phyloP scores from a whole-genome alignment of 768 basidiomycete species.

The Xerocomellus chrysenteron region DNA sequence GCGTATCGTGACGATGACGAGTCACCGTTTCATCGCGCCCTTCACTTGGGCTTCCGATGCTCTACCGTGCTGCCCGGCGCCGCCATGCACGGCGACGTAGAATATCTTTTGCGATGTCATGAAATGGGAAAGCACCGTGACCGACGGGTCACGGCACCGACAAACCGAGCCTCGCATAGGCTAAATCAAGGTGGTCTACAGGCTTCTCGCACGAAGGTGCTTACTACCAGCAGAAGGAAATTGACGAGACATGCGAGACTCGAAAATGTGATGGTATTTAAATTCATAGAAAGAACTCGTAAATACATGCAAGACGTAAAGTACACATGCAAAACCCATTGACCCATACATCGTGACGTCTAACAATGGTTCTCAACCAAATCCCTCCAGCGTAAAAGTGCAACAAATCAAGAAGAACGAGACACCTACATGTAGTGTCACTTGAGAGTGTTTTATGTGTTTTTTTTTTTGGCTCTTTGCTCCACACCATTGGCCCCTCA shows the following conservation, averaged over 20 bases:
- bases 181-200: too few species aligned
- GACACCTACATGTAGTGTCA: slow-evolving; percentile 7
- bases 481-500: neutral
- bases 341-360: neutral
- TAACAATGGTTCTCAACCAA: neutral
- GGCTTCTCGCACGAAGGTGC: too few species aligned
- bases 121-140: neutral
- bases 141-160: neutral
- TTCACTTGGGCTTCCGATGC: slow-evolving; percentile 53
- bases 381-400: slow-evolving; percentile 5
- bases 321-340: slow-evolving; percentile 12
- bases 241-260: slow-evolving; percentile 1
- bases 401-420: slow-evolving; percentile 7
- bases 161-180: neutral
- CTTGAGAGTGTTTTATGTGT: neutral
- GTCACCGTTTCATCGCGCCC: slow-evolving; percentile 54
- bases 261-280: slow-evolving; percentile 20
- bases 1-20: neutral
- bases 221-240: neutral
- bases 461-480: neutral
- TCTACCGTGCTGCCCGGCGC: slow-evolving; percentile 65
- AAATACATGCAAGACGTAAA: slow-evolving; percentile 27
- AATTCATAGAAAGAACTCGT: neutral
- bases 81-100: slow-evolving; percentile 69
- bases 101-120: slow-evolving; percentile 28